Evolutionary conservation across 2,329 filamentous ascomycete species (phyloP), one percentile per base, ranked within the genome.

Genomic region (Xylaria sp.): DNA sequence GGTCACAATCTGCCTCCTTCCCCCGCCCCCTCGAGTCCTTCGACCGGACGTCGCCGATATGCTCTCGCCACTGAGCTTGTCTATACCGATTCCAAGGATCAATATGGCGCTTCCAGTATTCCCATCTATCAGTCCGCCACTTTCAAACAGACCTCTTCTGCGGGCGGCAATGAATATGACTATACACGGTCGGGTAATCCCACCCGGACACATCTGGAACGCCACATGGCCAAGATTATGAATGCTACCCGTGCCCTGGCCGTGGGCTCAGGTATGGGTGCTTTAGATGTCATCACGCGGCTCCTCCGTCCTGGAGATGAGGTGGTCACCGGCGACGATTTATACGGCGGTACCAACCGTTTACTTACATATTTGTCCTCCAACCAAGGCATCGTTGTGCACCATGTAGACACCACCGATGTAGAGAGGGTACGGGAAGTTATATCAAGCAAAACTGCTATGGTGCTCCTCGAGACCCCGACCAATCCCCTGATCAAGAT

Each of bases 401-500:
- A 96, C 79, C 95, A 99, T 74, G 92, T 99, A 66, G 94, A 99
- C 79, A 97, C 95, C 9, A 99, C 95, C 37, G 81, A 87, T 46
- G 83, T 90, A 17, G 88, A 90, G 37, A 84, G 83, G 41, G 91
- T 98, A 40, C 81, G 82, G 68, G 80, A 83, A 13, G 87, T 90
- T 4, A 77, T 98, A 52, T 90, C 83, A 52, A 79, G 84, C 53
- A 97, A 95, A 81, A 99, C 95, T 0, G 87, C 93, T 68, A 96
- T 99, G 92, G 92, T 99, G 0, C 83, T 99, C 37, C 86, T 99
- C 23, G 95, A 99, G 78, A 97, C 93, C 0, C 95, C 96, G 2
- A 99, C 95, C 27, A 99, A 99, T 78, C 96, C 95, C 5, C 81
- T 99, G 49, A 98, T 99, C 83, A 99, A 99, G 80, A 93, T 99